Evolutionary conservation across 306 rosid genomes (phyloP).

Genomic region (Astragalus glycyphyllos): DNA sequence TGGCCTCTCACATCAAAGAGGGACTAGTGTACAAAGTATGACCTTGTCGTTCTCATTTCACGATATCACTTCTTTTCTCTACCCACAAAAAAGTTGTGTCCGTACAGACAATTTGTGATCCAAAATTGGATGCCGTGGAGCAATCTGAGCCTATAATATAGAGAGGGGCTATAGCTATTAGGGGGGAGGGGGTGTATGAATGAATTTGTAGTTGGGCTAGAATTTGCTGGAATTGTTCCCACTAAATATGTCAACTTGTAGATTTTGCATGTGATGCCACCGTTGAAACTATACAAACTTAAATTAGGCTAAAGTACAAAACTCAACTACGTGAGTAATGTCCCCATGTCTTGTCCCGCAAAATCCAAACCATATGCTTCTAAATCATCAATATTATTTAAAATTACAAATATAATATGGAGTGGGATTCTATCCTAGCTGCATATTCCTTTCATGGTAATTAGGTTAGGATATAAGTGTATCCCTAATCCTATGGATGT

Average conservation of each 20-base stretch:
- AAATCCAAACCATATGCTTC: slow-evolving; percentile 48
- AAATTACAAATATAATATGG: background rate
- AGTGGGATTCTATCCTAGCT: background rate
- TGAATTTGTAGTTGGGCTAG: slow-evolving; percentile 8
- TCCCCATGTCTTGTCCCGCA: slow-evolving; percentile 49
- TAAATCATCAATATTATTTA: background rate
- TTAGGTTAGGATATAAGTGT: background rate
- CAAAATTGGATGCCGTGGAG: slow-evolving; percentile 48
- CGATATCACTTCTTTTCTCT: background rate
- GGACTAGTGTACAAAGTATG: slow-evolving; percentile 2
- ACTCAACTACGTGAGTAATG: slow-evolving; percentile 37
- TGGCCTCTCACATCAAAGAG: background rate
- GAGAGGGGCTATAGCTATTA: background rate
- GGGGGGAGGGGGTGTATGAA: background rate
- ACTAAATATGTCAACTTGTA: slow-evolving; percentile 36
- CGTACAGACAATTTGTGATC: slow-evolving; percentile 56
- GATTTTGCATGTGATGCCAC: slow-evolving; percentile 44
- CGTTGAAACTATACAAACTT: slow-evolving; percentile 40
- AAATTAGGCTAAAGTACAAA: slow-evolving; percentile 50
- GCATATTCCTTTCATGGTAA: background rate
- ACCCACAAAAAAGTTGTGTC: slow-evolving; percentile 32
- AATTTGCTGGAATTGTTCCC: slow-evolving; percentile 48
- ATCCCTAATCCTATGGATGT: no score
- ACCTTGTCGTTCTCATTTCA: slow-evolving; percentile 35
- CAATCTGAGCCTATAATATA: slow-evolving; percentile 30